Percentiles rank a stretch among this genome's conserved stretches.
Conservation (phyloP, 441 rosid genomes). For the Hypseocharis bilobata region DNA sequence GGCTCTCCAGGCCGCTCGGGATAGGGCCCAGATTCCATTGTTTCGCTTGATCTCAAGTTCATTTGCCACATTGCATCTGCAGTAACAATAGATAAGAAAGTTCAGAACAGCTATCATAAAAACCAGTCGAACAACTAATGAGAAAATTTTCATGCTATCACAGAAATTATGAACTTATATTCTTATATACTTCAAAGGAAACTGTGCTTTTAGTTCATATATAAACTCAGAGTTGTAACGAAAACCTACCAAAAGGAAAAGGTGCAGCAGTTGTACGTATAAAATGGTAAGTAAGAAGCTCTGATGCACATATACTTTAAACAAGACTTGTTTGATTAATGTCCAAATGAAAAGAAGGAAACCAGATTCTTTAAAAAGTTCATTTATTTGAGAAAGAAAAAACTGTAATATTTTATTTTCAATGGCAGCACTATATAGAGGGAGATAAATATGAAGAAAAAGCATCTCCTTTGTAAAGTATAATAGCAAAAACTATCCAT, state of each 20-base stretch:
- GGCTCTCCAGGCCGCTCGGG: constrained; percentile 91
- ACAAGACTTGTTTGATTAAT: neutral
- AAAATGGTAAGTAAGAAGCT: neutral
- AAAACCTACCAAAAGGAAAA: neutral
- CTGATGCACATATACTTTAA: neutral
- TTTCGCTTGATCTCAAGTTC: constrained; percentile 59
- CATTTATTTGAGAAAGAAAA: neutral
- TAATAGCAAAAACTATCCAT: neutral
- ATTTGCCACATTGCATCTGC: constrained; percentile 91
- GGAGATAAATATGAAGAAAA: neutral
- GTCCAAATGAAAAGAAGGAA: neutral
- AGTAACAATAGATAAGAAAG: constrained; percentile 18
- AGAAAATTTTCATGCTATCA: neutral
- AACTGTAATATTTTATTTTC: neutral
- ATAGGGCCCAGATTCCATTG: constrained; percentile 63
- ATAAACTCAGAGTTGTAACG: neutral
- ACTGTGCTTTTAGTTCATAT: neutral
- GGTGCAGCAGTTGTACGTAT: neutral
- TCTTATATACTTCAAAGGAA: neutral
- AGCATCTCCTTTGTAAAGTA: neutral
- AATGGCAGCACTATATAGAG: neutral
- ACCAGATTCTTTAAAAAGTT: neutral
- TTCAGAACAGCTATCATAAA: constrained; percentile 13
- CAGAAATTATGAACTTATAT: neutral
- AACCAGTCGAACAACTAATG: constrained; percentile 1